Evolutionary conservation across 2,329 filamentous ascomycete genomes (phyloP).

Genomic region (Phialocephala subalpina): DNA sequence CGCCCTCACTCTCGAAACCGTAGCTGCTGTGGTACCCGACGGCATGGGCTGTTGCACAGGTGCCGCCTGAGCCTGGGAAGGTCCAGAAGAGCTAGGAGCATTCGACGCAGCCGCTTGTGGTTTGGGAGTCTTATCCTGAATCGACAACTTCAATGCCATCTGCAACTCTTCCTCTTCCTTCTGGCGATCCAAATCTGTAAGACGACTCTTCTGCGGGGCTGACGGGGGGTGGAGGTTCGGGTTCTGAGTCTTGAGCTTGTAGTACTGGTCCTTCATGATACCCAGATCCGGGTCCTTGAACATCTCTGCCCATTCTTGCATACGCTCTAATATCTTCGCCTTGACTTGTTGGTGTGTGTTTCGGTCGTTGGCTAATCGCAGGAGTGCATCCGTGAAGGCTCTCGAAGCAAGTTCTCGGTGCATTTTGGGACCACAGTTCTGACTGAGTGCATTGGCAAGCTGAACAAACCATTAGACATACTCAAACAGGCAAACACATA

Average conservation of each 20-base stretch:
- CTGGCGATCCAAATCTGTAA: constrained; percentile 87
- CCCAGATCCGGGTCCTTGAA: constrained; percentile 92
- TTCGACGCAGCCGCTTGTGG: constrained; percentile 50
- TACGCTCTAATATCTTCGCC: constrained; percentile 94
- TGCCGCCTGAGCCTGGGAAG: constrained; percentile 48
- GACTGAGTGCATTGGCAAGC: constrained; percentile 75
- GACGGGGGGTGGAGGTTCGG: constrained; percentile 91
- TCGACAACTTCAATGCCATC: constrained; percentile 90
- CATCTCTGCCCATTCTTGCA: constrained; percentile 97
- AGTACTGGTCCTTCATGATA: constrained; percentile 96
- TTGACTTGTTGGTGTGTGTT: constrained; percentile 98
- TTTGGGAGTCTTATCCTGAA: constrained; percentile 83
- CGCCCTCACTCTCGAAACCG: constrained; percentile 91
- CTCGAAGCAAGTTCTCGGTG: constrained; percentile 76
- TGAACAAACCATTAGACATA: constrained; percentile 43
- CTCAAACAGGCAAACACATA: not conserved
- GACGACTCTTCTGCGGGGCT: constrained; percentile 90
- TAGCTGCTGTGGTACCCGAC: constrained; percentile 92
- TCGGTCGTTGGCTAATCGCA: constrained; percentile 90
- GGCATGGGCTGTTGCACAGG: constrained; percentile 64
- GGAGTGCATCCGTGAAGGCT: constrained; percentile 87
- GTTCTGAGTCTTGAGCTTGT: constrained; percentile 83
- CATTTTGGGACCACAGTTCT: constrained; percentile 75
- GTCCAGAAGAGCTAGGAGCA: constrained; percentile 48
- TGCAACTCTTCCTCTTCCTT: constrained; percentile 98